Conservation (phyloP, 345 rosid genomes). For the Salix exigua region DNA sequence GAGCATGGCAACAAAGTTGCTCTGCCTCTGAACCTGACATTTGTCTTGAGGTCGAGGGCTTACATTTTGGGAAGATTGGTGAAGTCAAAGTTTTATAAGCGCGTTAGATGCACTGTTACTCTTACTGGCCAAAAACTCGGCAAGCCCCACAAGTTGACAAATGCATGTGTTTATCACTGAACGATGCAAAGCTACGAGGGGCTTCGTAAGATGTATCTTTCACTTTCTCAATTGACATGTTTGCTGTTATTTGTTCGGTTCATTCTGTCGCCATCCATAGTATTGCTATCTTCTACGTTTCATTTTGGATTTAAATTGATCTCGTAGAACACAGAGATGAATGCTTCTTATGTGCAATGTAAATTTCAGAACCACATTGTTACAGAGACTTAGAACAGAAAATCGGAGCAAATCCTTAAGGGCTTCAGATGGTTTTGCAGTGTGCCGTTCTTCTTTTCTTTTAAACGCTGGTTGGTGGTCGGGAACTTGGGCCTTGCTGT, state of each 20-base stretch:
- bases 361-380: constrained; percentile 16
- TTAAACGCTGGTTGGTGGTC: neutral
- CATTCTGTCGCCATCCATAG: neutral
- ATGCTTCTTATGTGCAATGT: neutral
- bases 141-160: constrained; percentile 45
- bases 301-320: neutral
- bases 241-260: neutral
- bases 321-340: neutral
- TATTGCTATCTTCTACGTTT: neutral
- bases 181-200: neutral
- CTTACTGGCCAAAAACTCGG: constrained; percentile 57
- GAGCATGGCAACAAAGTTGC: constrained; percentile 35
- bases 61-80: constrained; percentile 60
- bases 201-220: neutral
- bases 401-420: neutral
- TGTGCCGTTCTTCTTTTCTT: neutral
- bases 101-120: constrained; percentile 56
- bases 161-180: constrained; percentile 48
- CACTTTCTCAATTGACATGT: neutral
- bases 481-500: neutral
- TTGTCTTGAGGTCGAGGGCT: constrained; percentile 71
- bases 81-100: constrained; percentile 49
- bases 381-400: neutral
- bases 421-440: neutral
- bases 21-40: constrained; percentile 73